phyloP scores from a whole-genome alignment of 192 early-diverging fungal genomes.

The Spizellomyces sp. region DNA sequence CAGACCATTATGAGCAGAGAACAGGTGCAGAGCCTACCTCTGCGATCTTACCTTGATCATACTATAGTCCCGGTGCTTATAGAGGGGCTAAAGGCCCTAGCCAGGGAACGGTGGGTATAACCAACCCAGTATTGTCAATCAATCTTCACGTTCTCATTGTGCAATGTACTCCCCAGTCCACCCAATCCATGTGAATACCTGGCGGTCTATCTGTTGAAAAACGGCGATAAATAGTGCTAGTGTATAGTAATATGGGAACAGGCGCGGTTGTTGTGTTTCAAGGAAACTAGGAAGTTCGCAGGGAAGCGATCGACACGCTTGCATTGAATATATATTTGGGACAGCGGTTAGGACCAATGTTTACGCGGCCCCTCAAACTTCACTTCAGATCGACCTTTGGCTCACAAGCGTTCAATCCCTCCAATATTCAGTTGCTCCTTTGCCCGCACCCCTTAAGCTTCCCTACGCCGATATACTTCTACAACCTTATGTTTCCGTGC shows the following conservation, averaged over 20 bases:
- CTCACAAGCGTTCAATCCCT: no score
- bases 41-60: conserved; percentile 52
- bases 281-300: background rate
- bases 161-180: conserved; percentile 27
- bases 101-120: conserved; percentile 47
- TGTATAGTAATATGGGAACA: conserved; percentile 1
- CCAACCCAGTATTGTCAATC: background rate
- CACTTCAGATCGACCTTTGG: no score
- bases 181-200: conserved; percentile 53
- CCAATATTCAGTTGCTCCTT: no score
- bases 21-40: conserved; percentile 41
- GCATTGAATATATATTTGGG: background rate
- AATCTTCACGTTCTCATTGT: background rate
- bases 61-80: conserved; percentile 54
- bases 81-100: conserved; percentile 52
- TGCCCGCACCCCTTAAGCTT: no score
- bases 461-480: no score
- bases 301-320: background rate
- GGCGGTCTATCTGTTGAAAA: conserved; percentile 43
- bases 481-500: no score
- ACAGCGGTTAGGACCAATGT: background rate
- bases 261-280: background rate
- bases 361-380: background rate
- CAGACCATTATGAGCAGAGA: conserved; percentile 2
- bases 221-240: conserved; percentile 13